These are phyloP conservation scores for Actinidia polygama DNA, from an alignment of 179 eudicot genomes.

Conservation along the genomic window DNA sequence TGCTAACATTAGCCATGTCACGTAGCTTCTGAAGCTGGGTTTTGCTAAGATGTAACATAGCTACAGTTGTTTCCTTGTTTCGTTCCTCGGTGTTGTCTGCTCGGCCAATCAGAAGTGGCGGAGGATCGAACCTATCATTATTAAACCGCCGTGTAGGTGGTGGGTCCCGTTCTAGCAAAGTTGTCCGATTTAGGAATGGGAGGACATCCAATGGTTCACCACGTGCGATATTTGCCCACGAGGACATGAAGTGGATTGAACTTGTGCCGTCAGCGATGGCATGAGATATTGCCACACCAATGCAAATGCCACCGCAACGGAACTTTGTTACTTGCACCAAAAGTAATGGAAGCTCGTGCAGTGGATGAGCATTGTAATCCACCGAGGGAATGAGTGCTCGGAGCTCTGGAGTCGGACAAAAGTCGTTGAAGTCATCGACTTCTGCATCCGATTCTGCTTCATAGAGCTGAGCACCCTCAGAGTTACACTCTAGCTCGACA, in stretches of 20 bases:
- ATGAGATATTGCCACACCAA: conserved; percentile 33
- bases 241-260: conserved; percentile 43
- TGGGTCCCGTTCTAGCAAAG: conserved; percentile 21
- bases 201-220: conserved; percentile 29
- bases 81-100: conserved; percentile 31
- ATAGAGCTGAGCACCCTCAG: conserved; percentile 27
- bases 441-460: conserved; percentile 35
- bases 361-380: conserved; percentile 26
- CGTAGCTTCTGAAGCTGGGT: conserved; percentile 40
- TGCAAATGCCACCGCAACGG: conserved; percentile 25
- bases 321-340: conserved; percentile 27
- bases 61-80: conserved; percentile 34
- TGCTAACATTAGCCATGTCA: conserved; percentile 29
- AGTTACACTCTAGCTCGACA: conserved; percentile 40
- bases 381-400: conserved; percentile 30
- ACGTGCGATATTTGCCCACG: conserved; percentile 51
- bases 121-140: conserved; percentile 17
- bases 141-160: not conserved
- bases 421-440: conserved; percentile 31
- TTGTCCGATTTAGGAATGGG: conserved; percentile 33
- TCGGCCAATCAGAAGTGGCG: conserved; percentile 34
- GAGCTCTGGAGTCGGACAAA: conserved; percentile 22
- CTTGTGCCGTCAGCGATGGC: conserved; percentile 47
- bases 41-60: conserved; percentile 33
- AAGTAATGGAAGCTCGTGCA: conserved; percentile 25